Base-by-base conservation (phyloP, 352 stramenopile genomes). In the Globisporangium splendens region DNA sequence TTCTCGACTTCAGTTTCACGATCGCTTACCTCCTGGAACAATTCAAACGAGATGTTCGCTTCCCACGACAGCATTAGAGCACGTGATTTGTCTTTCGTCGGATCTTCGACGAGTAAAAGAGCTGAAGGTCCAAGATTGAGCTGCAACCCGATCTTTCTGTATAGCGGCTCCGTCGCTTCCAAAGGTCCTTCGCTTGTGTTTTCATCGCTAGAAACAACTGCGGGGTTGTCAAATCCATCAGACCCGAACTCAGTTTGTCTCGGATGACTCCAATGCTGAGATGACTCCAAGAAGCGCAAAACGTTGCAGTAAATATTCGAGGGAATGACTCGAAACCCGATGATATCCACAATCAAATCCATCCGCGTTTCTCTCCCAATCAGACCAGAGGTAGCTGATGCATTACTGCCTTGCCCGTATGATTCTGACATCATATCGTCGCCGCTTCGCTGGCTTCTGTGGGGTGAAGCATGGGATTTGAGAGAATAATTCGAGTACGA, bases 11-110 rank as follows among this genome's bases (percentile, higher is more conserved):
- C 22, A 8, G 57, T 42, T 50, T 72, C 38, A 52, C 72, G 43
- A 58, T 64, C 58, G 17, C 31, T 14, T 35, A 72, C 67, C 52
- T 79, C 73, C 22, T 59, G 70, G 0, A 93, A 54, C 54, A 88
- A 86, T 31, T 91, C 84, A 0, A 91, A 54, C 17, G 68, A 77
- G 17, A 94, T 50, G 8, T 62, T 73, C 1, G 81, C 72, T 57
- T 93, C 80, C 85, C 85, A 95, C 11, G 83, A 91, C n/a, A 95
- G 67, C 70, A 89, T 84, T 38, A 95, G 67, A 4, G 84, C 80
- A 28, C 85, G 79, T 20, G 85, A 95, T 39, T 84, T 75, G 0
- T 73, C 62, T 38, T 86, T 89, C 38, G 74, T 71, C 18, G 76
- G 79, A 38, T 95, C 75, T 62, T 95, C 85, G 0, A 93, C 83